phyloP scores from a whole-genome alignment of 805 yeast genomes.

The Candida insectorum region DNA sequence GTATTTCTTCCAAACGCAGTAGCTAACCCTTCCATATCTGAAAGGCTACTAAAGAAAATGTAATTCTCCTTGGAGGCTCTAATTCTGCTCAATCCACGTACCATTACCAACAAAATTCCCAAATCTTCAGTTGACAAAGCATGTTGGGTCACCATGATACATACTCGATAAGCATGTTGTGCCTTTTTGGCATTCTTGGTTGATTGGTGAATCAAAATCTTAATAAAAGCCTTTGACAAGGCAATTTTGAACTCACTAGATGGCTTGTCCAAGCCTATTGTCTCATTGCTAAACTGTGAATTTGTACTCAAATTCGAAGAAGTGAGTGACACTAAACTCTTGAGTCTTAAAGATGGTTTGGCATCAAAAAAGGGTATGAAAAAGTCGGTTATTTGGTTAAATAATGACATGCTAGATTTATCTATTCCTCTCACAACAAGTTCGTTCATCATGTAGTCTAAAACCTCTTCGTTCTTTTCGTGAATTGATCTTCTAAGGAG shows the following conservation, averaged over 20 bases:
- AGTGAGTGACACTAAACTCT: constrained; percentile 24
- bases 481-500: constrained; percentile 25
- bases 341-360: constrained; percentile 14
- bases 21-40: constrained; percentile 65
- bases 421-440: constrained; percentile 17
- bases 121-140: constrained; percentile 33
- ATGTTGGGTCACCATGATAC: constrained; percentile 33
- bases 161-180: constrained; percentile 21
- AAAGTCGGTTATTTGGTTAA: constrained; percentile 7
- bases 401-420: constrained; percentile 5
- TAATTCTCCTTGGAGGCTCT: constrained; percentile 45
- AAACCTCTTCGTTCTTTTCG: constrained; percentile 29
- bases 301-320: constrained; percentile 15
- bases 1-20: constrained; percentile 53
- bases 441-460: constrained; percentile 24
- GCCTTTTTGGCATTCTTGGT: constrained; percentile 24
- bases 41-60: constrained; percentile 50
- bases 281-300: constrained; percentile 9
- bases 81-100: constrained; percentile 53
- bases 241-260: constrained; percentile 13
- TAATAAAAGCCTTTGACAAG: constrained; percentile 23
- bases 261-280: constrained; percentile 1
- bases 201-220: constrained; percentile 22
- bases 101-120: constrained; percentile 42
- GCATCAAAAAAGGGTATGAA: constrained; percentile 12